Percentiles rank a stretch among this genome's conserved stretches.
phyloP scores from a whole-genome alignment of 805 yeast genomes.

The Yamadazyma phyllophila region DNA sequence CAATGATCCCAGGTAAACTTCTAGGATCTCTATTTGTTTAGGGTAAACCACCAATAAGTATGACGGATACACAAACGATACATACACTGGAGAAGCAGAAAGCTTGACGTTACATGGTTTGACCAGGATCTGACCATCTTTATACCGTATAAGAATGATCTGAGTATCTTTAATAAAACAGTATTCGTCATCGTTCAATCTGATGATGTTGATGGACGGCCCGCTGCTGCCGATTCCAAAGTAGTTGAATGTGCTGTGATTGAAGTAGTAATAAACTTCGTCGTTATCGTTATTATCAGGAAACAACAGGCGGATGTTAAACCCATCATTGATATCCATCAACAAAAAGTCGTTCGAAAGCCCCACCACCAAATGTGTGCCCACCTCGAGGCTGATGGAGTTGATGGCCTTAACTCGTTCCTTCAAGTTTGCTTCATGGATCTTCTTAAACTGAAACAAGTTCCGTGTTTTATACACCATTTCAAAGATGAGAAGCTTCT shows the following conservation, averaged over 20 bases:
- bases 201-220: slow-evolving; percentile 25
- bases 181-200: slow-evolving; percentile 14
- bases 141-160: slow-evolving; percentile 14
- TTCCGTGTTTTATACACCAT: slow-evolving; percentile 30
- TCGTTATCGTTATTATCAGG: not conserved
- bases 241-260: slow-evolving; percentile 31
- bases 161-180: slow-evolving; percentile 36
- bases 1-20: slow-evolving; percentile 31
- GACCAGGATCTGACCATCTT: slow-evolving; percentile 10
- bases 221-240: slow-evolving; percentile 34
- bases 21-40: slow-evolving; percentile 35
- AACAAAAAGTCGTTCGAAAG: slow-evolving; percentile 25
- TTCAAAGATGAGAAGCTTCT: slow-evolving; percentile 27
- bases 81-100: slow-evolving; percentile 22
- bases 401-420: slow-evolving; percentile 28
- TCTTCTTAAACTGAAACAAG: slow-evolving; percentile 23
- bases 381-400: slow-evolving; percentile 11
- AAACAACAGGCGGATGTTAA: slow-evolving; percentile 1
- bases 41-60: slow-evolving; percentile 30
- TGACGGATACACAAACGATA: slow-evolving; percentile 29
- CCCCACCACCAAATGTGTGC: slow-evolving; percentile 20
- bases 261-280: slow-evolving; percentile 20
- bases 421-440: slow-evolving; percentile 25
- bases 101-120: slow-evolving; percentile 23
- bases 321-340: slow-evolving; percentile 20